A percentile compares a stretch with the other conserved stretches of the same genome.
These are phyloP conservation scores for Gossypium mustelinum DNA, from an alignment of 345 rosid species.

Conservation along the genomic window DNA sequence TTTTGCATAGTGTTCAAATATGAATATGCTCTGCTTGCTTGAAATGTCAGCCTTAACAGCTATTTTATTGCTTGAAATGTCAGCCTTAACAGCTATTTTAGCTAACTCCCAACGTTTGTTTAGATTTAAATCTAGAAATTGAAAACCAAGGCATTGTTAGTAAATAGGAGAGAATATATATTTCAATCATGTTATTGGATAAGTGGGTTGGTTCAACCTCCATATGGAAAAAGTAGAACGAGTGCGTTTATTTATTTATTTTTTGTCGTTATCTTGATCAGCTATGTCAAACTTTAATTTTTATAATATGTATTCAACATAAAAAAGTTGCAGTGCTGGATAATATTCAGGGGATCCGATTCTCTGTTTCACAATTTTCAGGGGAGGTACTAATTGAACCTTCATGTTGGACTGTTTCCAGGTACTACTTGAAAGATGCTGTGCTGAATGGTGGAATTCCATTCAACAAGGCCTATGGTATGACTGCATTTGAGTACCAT, in stretches of 20 bases:
- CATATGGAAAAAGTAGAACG: too few species aligned
- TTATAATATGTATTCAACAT: neutral
- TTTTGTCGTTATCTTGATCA: neutral
- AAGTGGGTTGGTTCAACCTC: too few species aligned
- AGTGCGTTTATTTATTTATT: too few species aligned
- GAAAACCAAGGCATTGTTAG: neutral
- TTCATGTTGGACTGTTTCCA: slow-evolving; percentile 7
- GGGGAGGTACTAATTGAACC: too few species aligned
- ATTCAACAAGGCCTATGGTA: slow-evolving; percentile 75
- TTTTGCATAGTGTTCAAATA: neutral
- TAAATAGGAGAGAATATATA: too few species aligned
- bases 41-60: neutral
- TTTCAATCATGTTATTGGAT: too few species aligned
- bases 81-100: neutral
- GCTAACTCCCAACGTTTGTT: neutral
- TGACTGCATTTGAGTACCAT: slow-evolving; percentile 76
- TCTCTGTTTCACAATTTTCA: neutral
- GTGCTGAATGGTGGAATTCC: slow-evolving; percentile 79
- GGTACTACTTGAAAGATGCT: slow-evolving; percentile 80
- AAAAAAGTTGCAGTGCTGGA: neutral
- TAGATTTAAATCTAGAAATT: neutral
- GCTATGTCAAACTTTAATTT: neutral
- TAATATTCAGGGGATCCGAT: neutral
- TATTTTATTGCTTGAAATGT: neutral
- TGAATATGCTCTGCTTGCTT: neutral